A percentile compares a stretch with the other conserved stretches of the same genome.
These are phyloP conservation scores for Pirum gemmata DNA, from an alignment of 78 protist species.

Conservation along the genomic window DNA sequence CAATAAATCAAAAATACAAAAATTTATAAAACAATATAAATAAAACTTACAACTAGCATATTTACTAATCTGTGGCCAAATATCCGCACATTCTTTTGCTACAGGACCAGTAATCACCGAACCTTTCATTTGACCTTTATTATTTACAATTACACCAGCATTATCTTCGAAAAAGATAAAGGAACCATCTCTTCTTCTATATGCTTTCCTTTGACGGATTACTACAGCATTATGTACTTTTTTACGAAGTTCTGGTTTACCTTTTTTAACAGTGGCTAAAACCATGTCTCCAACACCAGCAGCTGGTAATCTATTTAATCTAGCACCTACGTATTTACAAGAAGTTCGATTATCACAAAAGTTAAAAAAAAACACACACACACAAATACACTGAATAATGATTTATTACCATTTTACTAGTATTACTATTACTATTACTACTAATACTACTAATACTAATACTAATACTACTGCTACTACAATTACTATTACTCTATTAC, in stretches of 20 bases:
- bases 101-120: slow-evolving; percentile 97
- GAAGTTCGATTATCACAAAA: too few relatives aligned
- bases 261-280: slow-evolving; percentile 96
- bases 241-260: slow-evolving; percentile 60
- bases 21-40: too few relatives aligned
- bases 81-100: slow-evolving; percentile 97
- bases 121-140: slow-evolving; percentile 74
- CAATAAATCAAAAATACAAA: too few relatives aligned
- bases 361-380: too few relatives aligned
- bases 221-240: slow-evolving; percentile 78
- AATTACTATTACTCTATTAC: too few relatives aligned
- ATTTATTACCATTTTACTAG: too few relatives aligned
- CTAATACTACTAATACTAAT: too few relatives aligned
- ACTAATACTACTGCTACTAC: too few relatives aligned
- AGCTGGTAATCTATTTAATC: slow-evolving; percentile 76
- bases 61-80: slow-evolving; percentile 94
- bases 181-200: slow-evolving; percentile 88
- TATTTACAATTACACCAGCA: slow-evolving; percentile 97
- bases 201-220: slow-evolving; percentile 93
- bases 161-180: slow-evolving; percentile 96
- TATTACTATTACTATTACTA: too few relatives aligned
- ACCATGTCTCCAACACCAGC: slow-evolving; percentile 95
- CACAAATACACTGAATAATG: too few relatives aligned
- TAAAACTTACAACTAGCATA: slow-evolving; percentile 13
- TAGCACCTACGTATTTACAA: too few relatives aligned